Conservation (phyloP, 2,329 filamentous ascomycete species). For the Ophiocordyceps sinensis region DNA sequence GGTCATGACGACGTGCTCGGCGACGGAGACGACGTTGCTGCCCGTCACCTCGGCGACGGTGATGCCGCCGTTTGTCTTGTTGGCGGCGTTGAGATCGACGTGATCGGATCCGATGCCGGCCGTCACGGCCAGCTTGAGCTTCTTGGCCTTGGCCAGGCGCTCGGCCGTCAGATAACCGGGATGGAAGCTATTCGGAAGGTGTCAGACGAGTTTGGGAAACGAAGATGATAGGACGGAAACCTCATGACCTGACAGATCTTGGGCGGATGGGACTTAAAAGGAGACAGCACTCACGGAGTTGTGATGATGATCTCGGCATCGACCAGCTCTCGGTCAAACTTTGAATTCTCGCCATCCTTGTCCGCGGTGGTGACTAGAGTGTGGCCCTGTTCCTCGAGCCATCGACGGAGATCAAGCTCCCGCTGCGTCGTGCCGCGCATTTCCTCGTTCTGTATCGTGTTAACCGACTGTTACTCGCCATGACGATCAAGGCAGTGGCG, state of each 20-base stretch:
- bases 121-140: conserved; percentile 92
- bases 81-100: conserved; percentile 90
- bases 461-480: too few relatives aligned
- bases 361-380: conserved; percentile 93
- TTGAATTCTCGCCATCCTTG: conserved; percentile 89
- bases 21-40: conserved; percentile 95
- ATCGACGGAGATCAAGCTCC: conserved; percentile 92
- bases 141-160: conserved; percentile 95
- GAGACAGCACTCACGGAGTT: conserved; percentile 82
- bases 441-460: conserved; percentile 17
- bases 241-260: too few relatives aligned
- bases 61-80: conserved; percentile 95
- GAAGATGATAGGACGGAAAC: too few relatives aligned
- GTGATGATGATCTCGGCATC: conserved; percentile 99
- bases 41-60: conserved; percentile 97
- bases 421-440: conserved; percentile 95
- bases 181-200: conserved; percentile 59
- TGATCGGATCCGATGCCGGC: conserved; percentile 98
- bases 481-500: too few relatives aligned
- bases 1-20: conserved; percentile 99
- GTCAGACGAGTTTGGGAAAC: background rate
- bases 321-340: conserved; percentile 87
- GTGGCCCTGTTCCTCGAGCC: conserved; percentile 95
- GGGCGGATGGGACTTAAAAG: too few relatives aligned
- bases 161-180: conserved; percentile 94